These are phyloP conservation scores for Lobulomyces angularis DNA, from an alignment of 192 early-diverging fungal genomes.

Conservation along the genomic window DNA sequence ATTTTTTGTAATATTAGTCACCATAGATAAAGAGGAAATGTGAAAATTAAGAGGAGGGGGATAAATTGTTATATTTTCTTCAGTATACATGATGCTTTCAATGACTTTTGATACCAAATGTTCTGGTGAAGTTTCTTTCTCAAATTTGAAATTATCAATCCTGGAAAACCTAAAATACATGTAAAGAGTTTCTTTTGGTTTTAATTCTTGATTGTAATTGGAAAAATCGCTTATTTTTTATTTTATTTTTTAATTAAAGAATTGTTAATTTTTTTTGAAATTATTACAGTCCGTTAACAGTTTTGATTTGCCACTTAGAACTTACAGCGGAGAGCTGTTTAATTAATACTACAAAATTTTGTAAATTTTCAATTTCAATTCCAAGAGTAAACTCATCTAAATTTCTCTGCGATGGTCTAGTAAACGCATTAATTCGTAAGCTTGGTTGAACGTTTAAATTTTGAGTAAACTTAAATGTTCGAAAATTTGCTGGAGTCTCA, in stretches of 20 bases:
- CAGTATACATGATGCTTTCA: conserved; percentile 26
- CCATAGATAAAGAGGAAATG: conserved; percentile 31
- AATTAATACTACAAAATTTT: conserved; percentile 15
- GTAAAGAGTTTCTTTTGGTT: conserved; percentile 25
- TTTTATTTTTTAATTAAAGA: not conserved
- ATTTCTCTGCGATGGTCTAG: conserved; percentile 60
- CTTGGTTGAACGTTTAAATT: conserved; percentile 65
- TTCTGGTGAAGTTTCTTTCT: conserved; percentile 23
- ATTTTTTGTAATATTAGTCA: not conserved
- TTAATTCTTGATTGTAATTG: not conserved
- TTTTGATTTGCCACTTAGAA: conserved; percentile 54
- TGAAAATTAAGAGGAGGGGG: conserved; percentile 23
- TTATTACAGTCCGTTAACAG: conserved; percentile 29
- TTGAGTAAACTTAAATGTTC: conserved; percentile 51
- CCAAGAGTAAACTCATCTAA: conserved; percentile 82
- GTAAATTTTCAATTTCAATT: conserved; percentile 60
- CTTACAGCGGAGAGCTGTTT: conserved; percentile 58
- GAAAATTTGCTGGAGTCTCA: conserved; percentile 45
- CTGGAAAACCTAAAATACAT: conserved; percentile 30
- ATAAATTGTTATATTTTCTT: conserved; percentile 12
- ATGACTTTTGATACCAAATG: conserved; percentile 33
- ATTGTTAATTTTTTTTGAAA: conserved; percentile 14
- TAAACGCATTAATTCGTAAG: conserved; percentile 87
- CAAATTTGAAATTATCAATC: not conserved
- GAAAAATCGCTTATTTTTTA: not conserved